These are phyloP conservation scores for Ophiostoma perfectum DNA, from an alignment of 2,329 filamentous ascomycete genomes.

Conservation along the genomic window DNA sequence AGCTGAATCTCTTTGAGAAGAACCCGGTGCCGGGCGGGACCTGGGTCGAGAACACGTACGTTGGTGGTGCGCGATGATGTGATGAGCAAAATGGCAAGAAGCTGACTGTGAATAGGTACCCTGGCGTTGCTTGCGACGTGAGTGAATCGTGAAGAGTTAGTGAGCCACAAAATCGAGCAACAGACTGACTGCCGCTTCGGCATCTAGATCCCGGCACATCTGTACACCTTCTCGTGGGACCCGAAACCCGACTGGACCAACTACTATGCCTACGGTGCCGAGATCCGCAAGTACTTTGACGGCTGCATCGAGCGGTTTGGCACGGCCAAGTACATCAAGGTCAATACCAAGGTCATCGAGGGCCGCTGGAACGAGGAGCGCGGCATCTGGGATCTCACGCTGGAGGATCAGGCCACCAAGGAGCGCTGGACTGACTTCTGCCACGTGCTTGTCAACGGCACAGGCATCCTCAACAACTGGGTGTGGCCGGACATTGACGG, in stretches of 20 bases:
- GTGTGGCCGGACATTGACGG: conserved; percentile 33
- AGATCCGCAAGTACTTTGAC: conserved; percentile 33
- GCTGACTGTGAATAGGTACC: not conserved
- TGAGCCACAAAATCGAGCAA: not conserved
- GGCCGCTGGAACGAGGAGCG: conserved; percentile 41
- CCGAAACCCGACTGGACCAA: conserved; percentile 33
- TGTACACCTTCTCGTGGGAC: conserved; percentile 34
- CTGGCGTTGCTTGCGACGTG: conserved; percentile 1
- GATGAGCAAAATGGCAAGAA: not conserved
- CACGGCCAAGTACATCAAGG: conserved; percentile 40
- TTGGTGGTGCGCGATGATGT: not conserved
- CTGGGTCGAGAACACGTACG: conserved; percentile 46
- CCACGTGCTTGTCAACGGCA: conserved; percentile 27
- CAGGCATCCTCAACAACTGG: conserved; percentile 29
- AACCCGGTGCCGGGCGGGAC: conserved; percentile 44
- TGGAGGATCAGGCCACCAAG: conserved; percentile 31
- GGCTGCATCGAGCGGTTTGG: conserved; percentile 32
- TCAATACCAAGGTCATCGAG: conserved; percentile 40
- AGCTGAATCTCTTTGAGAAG: conserved; percentile 41
- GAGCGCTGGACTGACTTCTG: conserved; percentile 25
- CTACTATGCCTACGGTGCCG: conserved; percentile 30
- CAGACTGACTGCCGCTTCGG: not conserved
- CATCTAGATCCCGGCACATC: conserved; percentile 34
- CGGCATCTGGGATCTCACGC: conserved; percentile 36
- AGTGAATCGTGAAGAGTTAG: not conserved